Evolutionary conservation across 2,329 filamentous ascomycete species (phyloP).

Genomic region (Penicillium griseofulvum): DNA sequence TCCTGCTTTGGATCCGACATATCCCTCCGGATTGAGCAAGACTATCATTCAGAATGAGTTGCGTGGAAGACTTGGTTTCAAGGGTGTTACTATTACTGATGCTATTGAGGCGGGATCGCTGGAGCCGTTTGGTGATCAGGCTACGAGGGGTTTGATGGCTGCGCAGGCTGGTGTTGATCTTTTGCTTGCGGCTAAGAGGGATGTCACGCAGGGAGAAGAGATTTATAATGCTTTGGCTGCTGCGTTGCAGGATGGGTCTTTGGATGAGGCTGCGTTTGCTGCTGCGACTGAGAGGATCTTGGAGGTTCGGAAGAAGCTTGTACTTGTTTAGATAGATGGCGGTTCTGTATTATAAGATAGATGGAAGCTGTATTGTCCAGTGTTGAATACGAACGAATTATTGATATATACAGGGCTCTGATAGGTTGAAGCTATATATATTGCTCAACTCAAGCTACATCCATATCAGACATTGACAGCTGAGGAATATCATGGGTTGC

Average conservation of each 20-base stretch:
- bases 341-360: not conserved
- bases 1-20: slow-evolving; percentile 25
- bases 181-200: slow-evolving; percentile 27
- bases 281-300: slow-evolving; percentile 19
- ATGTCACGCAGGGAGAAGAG: slow-evolving; percentile 30
- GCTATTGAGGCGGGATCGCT: slow-evolving; percentile 30
- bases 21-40: slow-evolving; percentile 27
- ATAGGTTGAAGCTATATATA: too few species aligned
- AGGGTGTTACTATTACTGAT: slow-evolving; percentile 33
- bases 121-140: slow-evolving; percentile 23
- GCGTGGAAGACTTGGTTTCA: slow-evolving; percentile 24
- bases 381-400: not conserved
- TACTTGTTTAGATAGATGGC: not conserved
- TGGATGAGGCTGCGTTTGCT: slow-evolving; percentile 14
- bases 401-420: too few species aligned
- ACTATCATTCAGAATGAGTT: slow-evolving; percentile 28
- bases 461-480: too few species aligned
- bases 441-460: too few species aligned
- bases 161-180: slow-evolving; percentile 32
- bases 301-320: slow-evolving; percentile 12
- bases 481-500: too few species aligned
- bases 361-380: not conserved
- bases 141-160: slow-evolving; percentile 25
- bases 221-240: slow-evolving; percentile 20
- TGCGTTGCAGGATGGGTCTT: slow-evolving; percentile 18